Percentiles rank a stretch among this genome's conserved stretches.
These are phyloP conservation scores for Lactifluus echinatus DNA, from an alignment of 768 basidiomycete genomes.

Conservation along the genomic window DNA sequence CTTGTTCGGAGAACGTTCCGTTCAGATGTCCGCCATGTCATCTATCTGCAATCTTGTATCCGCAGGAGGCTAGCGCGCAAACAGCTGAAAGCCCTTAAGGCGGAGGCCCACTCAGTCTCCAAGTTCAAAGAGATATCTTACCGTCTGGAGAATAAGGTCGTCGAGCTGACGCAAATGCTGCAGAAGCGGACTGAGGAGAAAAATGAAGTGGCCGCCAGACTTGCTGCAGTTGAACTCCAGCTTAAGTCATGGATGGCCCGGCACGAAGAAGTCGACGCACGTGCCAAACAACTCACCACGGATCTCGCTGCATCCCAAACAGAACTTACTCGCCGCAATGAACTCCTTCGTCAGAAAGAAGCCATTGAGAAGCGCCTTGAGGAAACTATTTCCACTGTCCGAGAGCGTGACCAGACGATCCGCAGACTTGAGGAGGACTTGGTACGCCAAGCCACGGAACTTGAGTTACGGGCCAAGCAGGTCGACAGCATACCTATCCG, in stretches of 20 bases:
- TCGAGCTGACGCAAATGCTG: slow-evolving; percentile 91
- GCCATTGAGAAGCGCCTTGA: slow-evolving; percentile 75
- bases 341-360: slow-evolving; percentile 64
- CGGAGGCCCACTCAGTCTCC: slow-evolving; percentile 92
- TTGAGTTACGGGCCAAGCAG: slow-evolving; percentile 69
- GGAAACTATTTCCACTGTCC: slow-evolving; percentile 60
- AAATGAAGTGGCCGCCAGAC: slow-evolving; percentile 71
- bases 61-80: slow-evolving; percentile 82
- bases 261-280: slow-evolving; percentile 78
- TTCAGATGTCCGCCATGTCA: slow-evolving; percentile 58
- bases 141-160: slow-evolving; percentile 96
- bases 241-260: slow-evolving; percentile 77
- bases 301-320: slow-evolving; percentile 64
- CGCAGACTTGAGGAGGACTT: slow-evolving; percentile 75
- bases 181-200: slow-evolving; percentile 88
- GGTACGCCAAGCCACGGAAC: slow-evolving; percentile 56
- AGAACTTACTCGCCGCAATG: slow-evolving; percentile 63
- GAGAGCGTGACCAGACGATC: slow-evolving; percentile 80
- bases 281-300: slow-evolving; percentile 60
- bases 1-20: slow-evolving; percentile 45
- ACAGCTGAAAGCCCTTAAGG: slow-evolving; percentile 73
- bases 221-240: slow-evolving; percentile 76
- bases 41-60: slow-evolving; percentile 86
- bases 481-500: slow-evolving; percentile 56
- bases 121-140: slow-evolving; percentile 99